These are phyloP conservation scores for Gelatoporia subvermispora DNA, from an alignment of 768 basidiomycete species.

Conservation along the genomic window DNA sequence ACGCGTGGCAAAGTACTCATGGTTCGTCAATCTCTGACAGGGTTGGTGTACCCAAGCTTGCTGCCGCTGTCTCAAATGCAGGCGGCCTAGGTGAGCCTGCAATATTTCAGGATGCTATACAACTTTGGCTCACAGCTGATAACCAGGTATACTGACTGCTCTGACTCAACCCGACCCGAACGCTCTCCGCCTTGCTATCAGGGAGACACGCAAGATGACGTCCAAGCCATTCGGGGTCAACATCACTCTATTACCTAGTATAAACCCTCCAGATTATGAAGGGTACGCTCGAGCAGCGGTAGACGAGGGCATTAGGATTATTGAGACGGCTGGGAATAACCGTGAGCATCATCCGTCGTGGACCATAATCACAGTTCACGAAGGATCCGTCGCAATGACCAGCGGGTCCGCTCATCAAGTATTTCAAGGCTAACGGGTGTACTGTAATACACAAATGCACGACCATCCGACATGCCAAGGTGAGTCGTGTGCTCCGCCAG, in stretches of 20 bases:
- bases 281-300: conserved; percentile 79
- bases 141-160: conserved; percentile 78
- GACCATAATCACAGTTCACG: not conserved
- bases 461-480: conserved; percentile 80
- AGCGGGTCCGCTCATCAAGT: conserved; percentile 77
- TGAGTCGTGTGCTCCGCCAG: conserved; percentile 17
- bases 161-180: conserved; percentile 85
- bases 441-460: conserved; percentile 91
- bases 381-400: not conserved
- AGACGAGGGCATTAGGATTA: conserved; percentile 82
- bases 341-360: conserved; percentile 42
- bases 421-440: conserved; percentile 73
- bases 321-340: conserved; percentile 92
- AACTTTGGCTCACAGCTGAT: no score
- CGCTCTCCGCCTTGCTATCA: conserved; percentile 73
- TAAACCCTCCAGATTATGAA: conserved; percentile 87
- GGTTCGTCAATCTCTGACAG: conserved; percentile 28
- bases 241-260: conserved; percentile 81
- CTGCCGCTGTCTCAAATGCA: conserved; percentile 75
- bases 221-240: conserved; percentile 81
- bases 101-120: not conserved
- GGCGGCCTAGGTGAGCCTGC: conserved; percentile 64
- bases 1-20: not conserved
- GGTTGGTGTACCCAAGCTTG: conserved; percentile 77
- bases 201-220: conserved; percentile 66